Evolutionary conservation across 2,329 filamentous ascomycete genomes (phyloP).

Genomic region (Elsinoe australis): DNA sequence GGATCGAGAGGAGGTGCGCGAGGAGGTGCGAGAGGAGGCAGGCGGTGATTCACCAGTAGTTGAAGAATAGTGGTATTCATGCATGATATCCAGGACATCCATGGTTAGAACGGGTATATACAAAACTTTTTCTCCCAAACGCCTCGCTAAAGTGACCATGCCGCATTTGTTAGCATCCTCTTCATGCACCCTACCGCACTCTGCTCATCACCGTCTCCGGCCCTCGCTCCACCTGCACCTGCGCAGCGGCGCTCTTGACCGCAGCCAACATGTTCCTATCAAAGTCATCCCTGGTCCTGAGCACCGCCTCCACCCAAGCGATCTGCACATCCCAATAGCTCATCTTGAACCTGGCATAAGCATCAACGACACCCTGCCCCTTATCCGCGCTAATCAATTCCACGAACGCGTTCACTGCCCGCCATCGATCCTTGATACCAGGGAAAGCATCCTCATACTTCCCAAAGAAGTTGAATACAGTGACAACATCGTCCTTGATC

Average conservation of each 20-base stretch:
- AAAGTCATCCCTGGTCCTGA: slow-evolving; percentile 85
- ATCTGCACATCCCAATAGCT: slow-evolving; percentile 92
- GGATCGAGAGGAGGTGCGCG: not conserved
- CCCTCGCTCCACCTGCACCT: slow-evolving; percentile 71
- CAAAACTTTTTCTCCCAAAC: slow-evolving; percentile 4
- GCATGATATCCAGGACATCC: slow-evolving; percentile 12
- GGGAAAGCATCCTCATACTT: slow-evolving; percentile 62
- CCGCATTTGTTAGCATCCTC: not conserved
- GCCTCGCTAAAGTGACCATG: slow-evolving; percentile 11
- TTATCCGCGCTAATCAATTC: slow-evolving; percentile 68
- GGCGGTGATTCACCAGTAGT: too few relatives aligned
- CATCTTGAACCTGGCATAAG: slow-evolving; percentile 75
- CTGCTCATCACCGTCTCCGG: slow-evolving; percentile 91
- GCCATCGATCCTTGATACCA: slow-evolving; percentile 84
- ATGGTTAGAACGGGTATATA: slow-evolving; percentile 14
- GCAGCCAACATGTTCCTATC: slow-evolving; percentile 81
- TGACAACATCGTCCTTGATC: slow-evolving; percentile 84
- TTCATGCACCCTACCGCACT: slow-evolving; percentile 53
- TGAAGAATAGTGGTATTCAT: slow-evolving; percentile 14
- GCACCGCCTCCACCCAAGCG: slow-evolving; percentile 87
- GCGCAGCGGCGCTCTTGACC: slow-evolving; percentile 82
- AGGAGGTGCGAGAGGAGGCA: not conserved
- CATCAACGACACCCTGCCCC: slow-evolving; percentile 61
- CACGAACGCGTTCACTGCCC: slow-evolving; percentile 78
- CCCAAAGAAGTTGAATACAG: slow-evolving; percentile 83